Conservation (phyloP, 2,329 filamentous ascomycete genomes). For the Fusarium clavum region DNA sequence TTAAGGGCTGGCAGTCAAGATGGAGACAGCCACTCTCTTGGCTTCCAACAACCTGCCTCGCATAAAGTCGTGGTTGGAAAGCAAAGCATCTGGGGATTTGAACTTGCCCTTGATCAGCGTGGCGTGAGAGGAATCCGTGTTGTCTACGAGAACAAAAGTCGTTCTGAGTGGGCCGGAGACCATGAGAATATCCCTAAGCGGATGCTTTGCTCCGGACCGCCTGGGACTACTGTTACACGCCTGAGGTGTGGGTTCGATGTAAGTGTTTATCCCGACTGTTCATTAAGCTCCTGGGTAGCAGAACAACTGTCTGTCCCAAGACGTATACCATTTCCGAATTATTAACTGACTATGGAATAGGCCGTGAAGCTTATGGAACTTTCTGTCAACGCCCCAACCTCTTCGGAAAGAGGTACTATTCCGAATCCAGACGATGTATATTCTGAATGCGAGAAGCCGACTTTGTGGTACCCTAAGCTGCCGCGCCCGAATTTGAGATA, state of each 20-base stretch:
- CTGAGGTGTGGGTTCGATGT: conserved; percentile 4
- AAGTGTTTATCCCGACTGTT: neutral
- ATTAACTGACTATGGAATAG: neutral
- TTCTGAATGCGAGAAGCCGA: neutral
- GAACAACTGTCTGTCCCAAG: no score
- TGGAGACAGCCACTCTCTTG: neutral
- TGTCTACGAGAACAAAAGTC: neutral
- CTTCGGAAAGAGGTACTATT: no score
- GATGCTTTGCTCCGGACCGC: neutral
- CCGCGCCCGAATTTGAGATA: no score
- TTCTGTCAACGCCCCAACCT: neutral
- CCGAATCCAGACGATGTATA: no score
- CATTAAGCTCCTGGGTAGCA: no score
- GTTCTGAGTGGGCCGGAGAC: neutral
- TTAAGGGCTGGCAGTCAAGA: neutral
- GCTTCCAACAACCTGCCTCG: neutral
- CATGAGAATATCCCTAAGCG: neutral
- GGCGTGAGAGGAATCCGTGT: conserved; percentile 1
- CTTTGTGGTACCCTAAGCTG: neutral
- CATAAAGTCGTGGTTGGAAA: neutral
- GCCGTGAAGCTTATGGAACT: conserved; percentile 3
- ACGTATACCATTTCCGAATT: no score
- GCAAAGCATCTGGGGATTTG: neutral
- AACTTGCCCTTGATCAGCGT: neutral
- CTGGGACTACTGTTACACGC: neutral